Base-by-base conservation (phyloP, 2,329 filamentous ascomycete genomes). In the Sclerotinia subarctica region DNA sequence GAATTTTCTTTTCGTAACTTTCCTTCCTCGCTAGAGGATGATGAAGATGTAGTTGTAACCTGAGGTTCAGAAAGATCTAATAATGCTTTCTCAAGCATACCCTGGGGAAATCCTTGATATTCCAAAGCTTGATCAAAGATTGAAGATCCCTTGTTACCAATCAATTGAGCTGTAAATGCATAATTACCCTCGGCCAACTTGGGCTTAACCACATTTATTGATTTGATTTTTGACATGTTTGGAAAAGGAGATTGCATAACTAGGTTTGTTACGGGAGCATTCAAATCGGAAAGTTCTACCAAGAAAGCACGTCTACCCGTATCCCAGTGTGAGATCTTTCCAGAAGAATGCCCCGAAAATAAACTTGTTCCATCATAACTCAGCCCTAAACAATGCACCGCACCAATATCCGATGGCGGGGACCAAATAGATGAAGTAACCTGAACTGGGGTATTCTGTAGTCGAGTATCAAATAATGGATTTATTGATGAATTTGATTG, bases 361-460 rank as follows among this genome's bases (percentile, higher is more conserved):
- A 97, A 81, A 10, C 84, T 86, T 54, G 90, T 93, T 35, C 92
- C 91, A 77, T 97, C 94, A 78, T 95, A 94, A 75, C 87, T 94
- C 65, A 96, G 79, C 26, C 86, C 85, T 68, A 97, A 77, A 74
- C 90, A 91, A 32, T 88, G 85, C 5, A 86, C 86, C 8, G 85
- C 82, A 69, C 86, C 79, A 75, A 87, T 82, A 76, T 76, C 75
- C 46, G 68, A 72, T 46, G 75, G 81, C 78, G 73, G 77, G 74
- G 68, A 81, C 79, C 72, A 77, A 69, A 85, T 84, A 44, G 85
- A 84, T 66, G 79, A 80, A 17, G 81, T 81, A 17, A 86, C 79
- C 77, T 86, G 87, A 67, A 84, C 84, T 32, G 84, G 85, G 57
- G 83, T 89, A 67, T 83, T 84, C 51, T 84, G 81, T n/a, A 85